Percentiles rank a stretch among this genome's conserved stretches.
These are phyloP conservation scores for Priceomyces haplophilus DNA, from an alignment of 805 yeast genomes.

Conservation along the genomic window DNA sequence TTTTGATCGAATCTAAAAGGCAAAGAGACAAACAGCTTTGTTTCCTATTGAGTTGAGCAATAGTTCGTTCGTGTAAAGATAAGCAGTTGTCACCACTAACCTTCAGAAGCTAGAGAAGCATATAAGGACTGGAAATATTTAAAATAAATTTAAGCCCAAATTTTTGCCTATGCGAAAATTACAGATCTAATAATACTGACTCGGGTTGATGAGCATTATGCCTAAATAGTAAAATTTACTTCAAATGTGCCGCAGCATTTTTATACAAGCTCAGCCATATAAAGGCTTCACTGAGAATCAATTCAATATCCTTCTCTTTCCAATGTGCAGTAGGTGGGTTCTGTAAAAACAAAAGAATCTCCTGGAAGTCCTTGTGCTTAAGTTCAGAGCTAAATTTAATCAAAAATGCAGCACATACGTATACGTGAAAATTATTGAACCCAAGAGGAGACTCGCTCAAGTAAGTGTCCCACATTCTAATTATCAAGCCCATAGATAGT, in stretches of 20 bases:
- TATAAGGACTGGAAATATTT: neutral
- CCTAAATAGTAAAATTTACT: conserved; percentile 17
- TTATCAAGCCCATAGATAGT: conserved; percentile 68
- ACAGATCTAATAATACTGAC: conserved; percentile 2
- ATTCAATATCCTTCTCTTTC: conserved; percentile 86
- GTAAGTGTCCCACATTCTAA: conserved; percentile 98
- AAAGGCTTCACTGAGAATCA: conserved; percentile 90
- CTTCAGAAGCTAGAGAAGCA: neutral
- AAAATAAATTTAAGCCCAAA: neutral
- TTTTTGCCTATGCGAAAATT: conserved; percentile 2
- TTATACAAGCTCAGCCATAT: conserved; percentile 94
- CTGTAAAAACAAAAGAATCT: conserved; percentile 85
- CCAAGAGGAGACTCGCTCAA: conserved; percentile 71
- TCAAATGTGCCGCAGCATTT: conserved; percentile 84
- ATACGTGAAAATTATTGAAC: conserved; percentile 88
- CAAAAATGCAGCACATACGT: conserved; percentile 95
- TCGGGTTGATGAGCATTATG: conserved; percentile 4
- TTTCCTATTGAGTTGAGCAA: neutral
- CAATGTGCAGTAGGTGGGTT: conserved; percentile 83
- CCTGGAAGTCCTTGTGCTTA: conserved; percentile 89
- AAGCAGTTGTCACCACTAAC: neutral
- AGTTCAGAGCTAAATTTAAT: conserved; percentile 81
- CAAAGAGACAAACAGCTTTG: conserved; percentile 2
- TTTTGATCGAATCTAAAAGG: neutral
- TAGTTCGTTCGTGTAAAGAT: neutral